Percentiles rank a stretch among this genome's conserved stretches.
These are phyloP conservation scores for Beauveria pseudobassiana DNA, from an alignment of 2,329 filamentous ascomycete genomes.

Conservation along the genomic window DNA sequence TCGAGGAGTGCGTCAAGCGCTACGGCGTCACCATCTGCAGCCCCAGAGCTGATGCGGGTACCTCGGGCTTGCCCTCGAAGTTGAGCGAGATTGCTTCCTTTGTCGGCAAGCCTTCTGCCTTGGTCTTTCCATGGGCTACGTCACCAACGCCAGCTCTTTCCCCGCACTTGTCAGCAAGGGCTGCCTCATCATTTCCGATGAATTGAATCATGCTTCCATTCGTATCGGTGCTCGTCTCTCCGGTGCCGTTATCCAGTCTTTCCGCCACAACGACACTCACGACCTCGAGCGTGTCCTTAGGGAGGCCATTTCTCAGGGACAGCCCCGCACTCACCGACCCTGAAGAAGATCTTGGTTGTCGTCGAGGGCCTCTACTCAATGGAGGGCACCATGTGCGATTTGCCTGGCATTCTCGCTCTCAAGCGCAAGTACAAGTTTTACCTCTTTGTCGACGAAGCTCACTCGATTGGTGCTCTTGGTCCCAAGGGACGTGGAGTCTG, in stretches of 20 bases:
- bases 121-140: conserved; percentile 98
- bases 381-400: conserved; percentile 97
- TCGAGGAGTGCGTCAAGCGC: conserved; percentile 76
- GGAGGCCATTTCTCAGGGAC: conserved; percentile 90
- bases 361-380: conserved; percentile 98
- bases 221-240: conserved; percentile 91
- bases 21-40: conserved; percentile 81
- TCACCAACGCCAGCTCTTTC: conserved; percentile 90
- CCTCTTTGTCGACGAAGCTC: conserved; percentile 92
- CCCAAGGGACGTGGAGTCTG: conserved; percentile 87
- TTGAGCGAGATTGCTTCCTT: conserved; percentile 84
- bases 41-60: conserved; percentile 76
- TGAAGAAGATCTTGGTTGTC: conserved; percentile 98
- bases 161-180: conserved; percentile 88
- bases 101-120: conserved; percentile 87
- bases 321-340: conserved; percentile 93
- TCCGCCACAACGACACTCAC: conserved; percentile 94
- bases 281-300: conserved; percentile 81
- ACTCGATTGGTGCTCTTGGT: conserved; percentile 89
- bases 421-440: conserved; percentile 97
- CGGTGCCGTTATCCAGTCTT: conserved; percentile 88
- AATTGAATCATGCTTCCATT: conserved; percentile 96
- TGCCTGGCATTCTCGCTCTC: conserved; percentile 79
- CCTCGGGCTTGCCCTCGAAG: conserved; percentile 76
- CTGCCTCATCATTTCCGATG: conserved; percentile 90